Conservation (phyloP, 2,329 filamentous ascomycete genomes). For the Gliomastix tumulicola region DNA sequence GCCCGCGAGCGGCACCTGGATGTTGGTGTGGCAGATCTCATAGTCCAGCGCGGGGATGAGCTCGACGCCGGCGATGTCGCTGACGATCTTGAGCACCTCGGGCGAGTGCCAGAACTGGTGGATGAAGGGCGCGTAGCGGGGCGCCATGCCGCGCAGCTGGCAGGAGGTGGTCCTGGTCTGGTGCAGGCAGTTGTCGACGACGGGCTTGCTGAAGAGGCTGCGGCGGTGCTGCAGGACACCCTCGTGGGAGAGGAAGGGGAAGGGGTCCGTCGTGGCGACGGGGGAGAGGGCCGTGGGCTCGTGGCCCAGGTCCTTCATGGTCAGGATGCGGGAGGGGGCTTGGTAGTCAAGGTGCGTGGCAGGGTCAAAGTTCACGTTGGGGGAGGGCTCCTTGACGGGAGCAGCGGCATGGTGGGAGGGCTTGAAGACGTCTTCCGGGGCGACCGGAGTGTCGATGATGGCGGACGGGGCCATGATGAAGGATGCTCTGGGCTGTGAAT, state of each 20-base stretch:
- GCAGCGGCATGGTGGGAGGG: neutral
- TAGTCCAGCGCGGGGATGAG: conserved; percentile 49
- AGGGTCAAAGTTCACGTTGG: conserved; percentile 7
- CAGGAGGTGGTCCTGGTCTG: conserved; percentile 15
- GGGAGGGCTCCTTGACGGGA: no score
- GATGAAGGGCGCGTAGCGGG: conserved; percentile 20
- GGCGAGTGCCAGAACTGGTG: conserved; percentile 44
- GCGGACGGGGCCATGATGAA: conserved; percentile 9
- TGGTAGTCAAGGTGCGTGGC: conserved; percentile 12
- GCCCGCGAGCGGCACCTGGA: conserved; percentile 20
- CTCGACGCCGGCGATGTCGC: conserved; percentile 50
- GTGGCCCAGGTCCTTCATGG: conserved; percentile 12
- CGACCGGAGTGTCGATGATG: conserved; percentile 3
- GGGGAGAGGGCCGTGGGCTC: conserved; percentile 12
- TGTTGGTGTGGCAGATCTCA: conserved; percentile 53
- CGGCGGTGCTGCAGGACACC: conserved; percentile 11
- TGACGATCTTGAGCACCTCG: conserved; percentile 44
- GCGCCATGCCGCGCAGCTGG: conserved; percentile 18
- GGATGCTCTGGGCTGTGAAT: no score
- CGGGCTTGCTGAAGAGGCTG: conserved; percentile 12
- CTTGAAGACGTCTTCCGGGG: neutral
- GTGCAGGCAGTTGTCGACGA: conserved; percentile 20
- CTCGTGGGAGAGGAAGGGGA: conserved; percentile 16
- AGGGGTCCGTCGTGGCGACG: conserved; percentile 19
- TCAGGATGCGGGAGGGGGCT: conserved; percentile 8